Evolutionary conservation across 2,329 filamentous ascomycete genomes (phyloP).

Genomic region (Fusarium sp.): DNA sequence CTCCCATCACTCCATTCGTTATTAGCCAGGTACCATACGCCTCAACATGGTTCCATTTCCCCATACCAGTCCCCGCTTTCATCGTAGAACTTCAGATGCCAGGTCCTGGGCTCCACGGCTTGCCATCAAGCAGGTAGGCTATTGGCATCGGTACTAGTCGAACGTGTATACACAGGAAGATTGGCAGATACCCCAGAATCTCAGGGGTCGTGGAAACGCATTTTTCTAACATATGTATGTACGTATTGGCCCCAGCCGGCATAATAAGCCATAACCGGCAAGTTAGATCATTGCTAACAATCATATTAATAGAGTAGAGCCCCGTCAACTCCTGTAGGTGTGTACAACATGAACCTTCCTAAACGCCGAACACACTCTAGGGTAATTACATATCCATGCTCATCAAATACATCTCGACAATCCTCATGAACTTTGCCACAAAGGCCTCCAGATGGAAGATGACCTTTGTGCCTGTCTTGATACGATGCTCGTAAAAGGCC

Average conservation of each 20-base stretch:
- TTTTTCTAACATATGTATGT: not conserved
- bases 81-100: constrained; percentile 12
- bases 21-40: constrained; percentile 20
- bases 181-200: not conserved
- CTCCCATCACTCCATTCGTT: constrained; percentile 26
- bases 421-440: constrained; percentile 97
- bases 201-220: not conserved
- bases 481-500: constrained; percentile 95
- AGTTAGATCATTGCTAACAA: not conserved
- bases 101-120: constrained; percentile 15
- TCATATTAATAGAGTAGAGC: constrained; percentile 7
- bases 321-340: constrained; percentile 20
- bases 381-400: constrained; percentile 76
- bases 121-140: not conserved
- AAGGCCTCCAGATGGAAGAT: constrained; percentile 99
- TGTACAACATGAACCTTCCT: constrained; percentile 32
- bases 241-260: too few relatives aligned
- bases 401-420: constrained; percentile 92
- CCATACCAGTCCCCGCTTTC: constrained; percentile 37
- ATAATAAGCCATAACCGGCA: not conserved
- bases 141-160: not conserved
- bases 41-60: constrained; percentile 36
- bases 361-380: constrained; percentile 41
- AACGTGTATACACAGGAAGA: not conserved
- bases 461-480: constrained; percentile 91